Conservation (phyloP, 768 basidiomycete genomes). For the Tylopilus sp. region DNA sequence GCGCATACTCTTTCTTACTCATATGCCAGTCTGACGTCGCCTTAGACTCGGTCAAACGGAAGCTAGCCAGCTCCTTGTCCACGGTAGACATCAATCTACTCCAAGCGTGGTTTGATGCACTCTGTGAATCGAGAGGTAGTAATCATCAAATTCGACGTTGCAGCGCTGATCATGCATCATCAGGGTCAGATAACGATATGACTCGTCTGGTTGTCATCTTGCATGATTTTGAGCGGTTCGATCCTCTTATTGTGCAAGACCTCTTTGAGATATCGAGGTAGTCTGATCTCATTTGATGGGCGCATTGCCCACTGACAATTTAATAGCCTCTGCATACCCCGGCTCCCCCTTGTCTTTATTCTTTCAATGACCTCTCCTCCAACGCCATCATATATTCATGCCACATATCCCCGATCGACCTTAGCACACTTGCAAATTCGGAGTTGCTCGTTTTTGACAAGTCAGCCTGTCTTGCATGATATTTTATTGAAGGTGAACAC, state of each 20-base stretch:
- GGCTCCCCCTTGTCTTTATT: conserved; percentile 63
- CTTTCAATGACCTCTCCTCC: conserved; percentile 56
- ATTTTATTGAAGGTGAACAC: conserved; percentile 50
- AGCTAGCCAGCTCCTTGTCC: conserved; percentile 49
- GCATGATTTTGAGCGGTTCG: conserved; percentile 75
- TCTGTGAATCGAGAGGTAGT: conserved; percentile 39
- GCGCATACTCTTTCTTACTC: conserved; percentile 9
- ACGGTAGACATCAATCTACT: conserved; percentile 61
- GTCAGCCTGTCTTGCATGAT: conserved; percentile 46
- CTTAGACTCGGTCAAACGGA: conserved; percentile 41
- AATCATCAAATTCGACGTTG: not conserved
- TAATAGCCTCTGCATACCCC: conserved; percentile 47
- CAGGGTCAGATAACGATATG: conserved; percentile 15
- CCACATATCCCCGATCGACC: conserved; percentile 56
- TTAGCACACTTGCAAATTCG: conserved; percentile 56
- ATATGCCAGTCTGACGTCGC: not conserved
- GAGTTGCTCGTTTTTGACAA: conserved; percentile 48
- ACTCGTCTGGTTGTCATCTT: conserved; percentile 55
- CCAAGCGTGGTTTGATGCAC: conserved; percentile 53
- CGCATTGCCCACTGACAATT: not conserved
- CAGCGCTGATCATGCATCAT: not conserved
- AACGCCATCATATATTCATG: conserved; percentile 54
- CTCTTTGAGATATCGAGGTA: conserved; percentile 72
- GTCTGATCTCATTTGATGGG: not conserved
- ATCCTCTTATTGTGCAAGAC: conserved; percentile 59